Evolutionary conservation across 345 rosid species (phyloP), one percentile per base, ranked within the genome.

Genomic region (Boechera stricta): DNA sequence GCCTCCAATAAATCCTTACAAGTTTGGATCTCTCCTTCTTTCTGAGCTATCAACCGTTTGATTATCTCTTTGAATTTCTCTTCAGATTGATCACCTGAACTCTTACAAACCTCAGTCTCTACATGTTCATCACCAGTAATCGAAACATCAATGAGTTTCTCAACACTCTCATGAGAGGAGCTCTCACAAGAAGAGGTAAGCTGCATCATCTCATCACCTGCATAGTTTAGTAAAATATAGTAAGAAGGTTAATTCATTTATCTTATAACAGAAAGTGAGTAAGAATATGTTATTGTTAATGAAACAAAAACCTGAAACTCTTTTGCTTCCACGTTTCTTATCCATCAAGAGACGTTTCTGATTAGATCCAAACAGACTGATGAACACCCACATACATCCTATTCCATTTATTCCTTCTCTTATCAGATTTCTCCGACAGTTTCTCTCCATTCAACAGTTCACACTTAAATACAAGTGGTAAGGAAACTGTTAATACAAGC

Each of bases 1-100:
- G 93, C 99, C 66, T 92, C 91, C 80, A 82, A 76, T 38, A 92
- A 82, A 70, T 91, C 97, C 58, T 80, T 87, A 68, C 85, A 84
- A 49, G 83, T 90, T 35, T 64, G 65, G 8, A 68, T 85, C 56
- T 81, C 81, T n/a, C 72, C 57, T 39, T 89, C 84, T 82, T 88
- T 87, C 73, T 85, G 93, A 77, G 85, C 87, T 60, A 91, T 77
- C 75, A 91, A 83, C 64, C 85, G 69, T 80, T 83, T 86, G 71
- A 91, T 87, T 10, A 86, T 84, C 85, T 88, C 91, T 0, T 85
- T 83, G 81, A 92, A 75, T 51, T 87, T 91, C 7, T 73, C 93
- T 84, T 86, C 88, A 53, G 85, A 82, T 2, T 82, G 86, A 28
- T 79, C 84, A 71, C 66, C 87, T 52, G 7, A 80, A 44, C 62